Evolutionary conservation across 345 rosid genomes (phyloP).

Genomic region (Excoecaria agallocha): DNA sequence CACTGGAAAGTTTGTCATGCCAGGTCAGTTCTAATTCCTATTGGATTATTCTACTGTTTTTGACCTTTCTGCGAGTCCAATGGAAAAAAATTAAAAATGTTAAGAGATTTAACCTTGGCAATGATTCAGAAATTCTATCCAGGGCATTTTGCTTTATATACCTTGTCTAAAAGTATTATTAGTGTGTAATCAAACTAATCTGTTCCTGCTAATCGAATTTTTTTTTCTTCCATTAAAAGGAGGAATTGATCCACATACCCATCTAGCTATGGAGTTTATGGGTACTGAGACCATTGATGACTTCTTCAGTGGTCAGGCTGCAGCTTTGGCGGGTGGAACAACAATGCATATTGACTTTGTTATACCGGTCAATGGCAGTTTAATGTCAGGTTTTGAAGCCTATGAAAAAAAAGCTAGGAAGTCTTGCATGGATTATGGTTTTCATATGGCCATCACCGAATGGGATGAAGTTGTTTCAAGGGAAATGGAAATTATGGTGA

Average conservation of each 20-base stretch:
- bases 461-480: constrained; percentile 78
- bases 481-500: constrained; percentile 91
- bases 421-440: constrained; percentile 95
- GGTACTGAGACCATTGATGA: constrained; percentile 75
- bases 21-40: constrained; percentile 47
- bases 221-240: constrained; percentile 39
- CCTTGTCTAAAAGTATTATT: background rate
- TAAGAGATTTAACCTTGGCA: background rate
- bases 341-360: constrained; percentile 97
- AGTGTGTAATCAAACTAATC: constrained; percentile 2
- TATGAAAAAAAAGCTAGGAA: constrained; percentile 66
- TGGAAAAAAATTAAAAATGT: background rate
- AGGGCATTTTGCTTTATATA: background rate
- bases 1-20: constrained; percentile 91
- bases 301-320: constrained; percentile 97
- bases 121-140: constrained; percentile 7
- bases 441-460: constrained; percentile 91
- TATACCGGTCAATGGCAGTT: constrained; percentile 75
- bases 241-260: constrained; percentile 97
- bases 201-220: background rate
- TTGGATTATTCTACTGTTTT: background rate
- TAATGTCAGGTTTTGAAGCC: constrained; percentile 66
- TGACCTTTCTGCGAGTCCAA: background rate
- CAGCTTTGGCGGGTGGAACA: constrained; percentile 98
- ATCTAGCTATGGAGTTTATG: constrained; percentile 79